phyloP scores from a whole-genome alignment of 1,284 basidiomycete genomes.

The Gymnopus androsaceus region DNA sequence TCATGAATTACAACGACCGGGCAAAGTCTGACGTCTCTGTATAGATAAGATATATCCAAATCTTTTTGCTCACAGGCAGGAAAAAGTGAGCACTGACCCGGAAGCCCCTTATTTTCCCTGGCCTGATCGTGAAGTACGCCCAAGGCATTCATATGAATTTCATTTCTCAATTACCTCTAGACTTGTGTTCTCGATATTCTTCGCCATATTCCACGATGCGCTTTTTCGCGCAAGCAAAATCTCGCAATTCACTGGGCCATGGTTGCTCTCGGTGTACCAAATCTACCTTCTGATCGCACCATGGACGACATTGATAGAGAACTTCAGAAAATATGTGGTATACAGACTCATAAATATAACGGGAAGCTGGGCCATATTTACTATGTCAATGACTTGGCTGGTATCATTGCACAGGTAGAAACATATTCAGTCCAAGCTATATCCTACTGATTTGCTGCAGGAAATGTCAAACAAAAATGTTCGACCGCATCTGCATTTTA shows the following conservation, averaged over 20 bases:
- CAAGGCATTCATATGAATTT: too few relatives aligned
- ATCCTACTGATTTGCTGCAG: constrained; percentile 18
- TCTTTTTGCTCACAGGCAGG: background rate
- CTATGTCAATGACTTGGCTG: constrained; percentile 30
- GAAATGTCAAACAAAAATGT: constrained; percentile 28
- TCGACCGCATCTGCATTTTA: constrained; percentile 13
- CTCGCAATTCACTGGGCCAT: constrained; percentile 34
- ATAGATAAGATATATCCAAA: background rate
- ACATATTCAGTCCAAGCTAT: background rate
- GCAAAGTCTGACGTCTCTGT: too few relatives aligned
- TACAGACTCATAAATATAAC: constrained; percentile 29
- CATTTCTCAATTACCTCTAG: too few relatives aligned
- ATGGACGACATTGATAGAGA: constrained; percentile 27
- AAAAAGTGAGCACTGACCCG: background rate
- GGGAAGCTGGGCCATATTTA: constrained; percentile 37
- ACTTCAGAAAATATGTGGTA: constrained; percentile 34
- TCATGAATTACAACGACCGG: too few relatives aligned
- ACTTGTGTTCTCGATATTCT: constrained; percentile 36
- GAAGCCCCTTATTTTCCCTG: background rate
- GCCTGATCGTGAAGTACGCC: background rate
- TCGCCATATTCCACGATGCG: constrained; percentile 36
- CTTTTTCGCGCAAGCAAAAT: constrained; percentile 34
- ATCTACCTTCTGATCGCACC: constrained; percentile 31
- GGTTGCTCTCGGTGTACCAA: constrained; percentile 26
- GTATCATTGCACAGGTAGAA: constrained; percentile 34